Evolutionary conservation across 1,139 yeast genomes (phyloP).

Genomic region (Barnettozyma hawaiiensis): DNA sequence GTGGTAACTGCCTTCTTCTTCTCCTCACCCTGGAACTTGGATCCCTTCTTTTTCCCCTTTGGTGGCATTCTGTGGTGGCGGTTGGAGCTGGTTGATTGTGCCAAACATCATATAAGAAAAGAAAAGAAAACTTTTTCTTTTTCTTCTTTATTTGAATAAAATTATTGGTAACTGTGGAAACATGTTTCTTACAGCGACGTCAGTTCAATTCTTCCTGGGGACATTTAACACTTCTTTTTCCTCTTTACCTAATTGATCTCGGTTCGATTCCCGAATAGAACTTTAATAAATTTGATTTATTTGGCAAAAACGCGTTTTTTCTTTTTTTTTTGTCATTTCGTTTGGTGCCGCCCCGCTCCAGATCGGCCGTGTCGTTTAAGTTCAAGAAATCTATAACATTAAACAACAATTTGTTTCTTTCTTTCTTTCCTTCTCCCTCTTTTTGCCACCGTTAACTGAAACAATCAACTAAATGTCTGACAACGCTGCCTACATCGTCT

Average conservation of each 20-base stretch:
- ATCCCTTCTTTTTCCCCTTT: constrained; percentile 9
- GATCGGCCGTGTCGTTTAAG: neutral
- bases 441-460: neutral
- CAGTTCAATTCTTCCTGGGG: no score
- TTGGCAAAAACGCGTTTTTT: no score
- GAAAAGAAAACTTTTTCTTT: neutral
- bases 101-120: neutral
- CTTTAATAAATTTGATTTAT: no score
- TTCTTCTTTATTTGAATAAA: no score
- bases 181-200: no score
- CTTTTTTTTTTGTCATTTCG: no score
- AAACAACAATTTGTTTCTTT: neutral
- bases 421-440: neutral
- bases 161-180: no score
- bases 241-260: neutral
- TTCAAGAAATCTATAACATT: no score
- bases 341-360: neutral
- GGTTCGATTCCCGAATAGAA: neutral
- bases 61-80: constrained; percentile 10
- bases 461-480: constrained; percentile 27
- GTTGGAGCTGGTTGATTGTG: neutral
- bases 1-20: constrained; percentile 36
- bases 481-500: constrained; percentile 74
- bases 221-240: no score
- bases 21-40: constrained; percentile 4